Base-by-base conservation (phyloP, 768 basidiomycete genomes). In the Lactarius tabidus region DNA sequence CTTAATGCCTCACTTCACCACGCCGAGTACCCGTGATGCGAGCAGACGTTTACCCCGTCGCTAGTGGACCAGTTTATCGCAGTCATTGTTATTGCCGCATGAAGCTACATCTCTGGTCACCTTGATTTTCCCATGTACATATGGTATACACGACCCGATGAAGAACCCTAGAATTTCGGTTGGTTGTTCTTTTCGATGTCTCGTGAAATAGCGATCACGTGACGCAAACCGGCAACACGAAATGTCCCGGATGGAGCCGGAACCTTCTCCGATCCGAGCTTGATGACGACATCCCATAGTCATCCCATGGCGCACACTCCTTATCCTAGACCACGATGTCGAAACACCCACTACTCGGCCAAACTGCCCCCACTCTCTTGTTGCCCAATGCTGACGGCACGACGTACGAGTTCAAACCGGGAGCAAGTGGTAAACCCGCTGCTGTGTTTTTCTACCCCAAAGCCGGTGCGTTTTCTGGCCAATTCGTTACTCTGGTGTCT, bases 391-490 rank as follows among this genome's bases (percentile, higher is more conserved):
- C 85, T 35, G 81, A 87, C 60, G 90, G 89, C 3, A 75, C 85
- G 61, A 71, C 75, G 6, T 90, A 81, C 72, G 83, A 81, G 7
- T 79, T 92, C 69, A 83, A 78, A 31, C 86, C 88, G 1, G 86
- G 83, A 14, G 78, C 77, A 56, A 79, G 77, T 43, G 83, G 81
- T 23, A 73, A 83, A 60, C 90, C 92, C 1, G 81, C 83, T 26
- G 89, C 83, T 12, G 65, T 94, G 41, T 91, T 93, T 79, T 93
- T 94, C 77, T 91, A 89, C 70, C 90, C 90, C 12, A 79, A 82
- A 71, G 82, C 88, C 45, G 85, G 88, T 87, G 75, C 65, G 29
- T n/a, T 70, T 67, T 39, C 70, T 61, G 15, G 45, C 31, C 39
- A n/a, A 23, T 17, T 26, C 51, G 33, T 36, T 31, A 8, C 28